These are phyloP conservation scores for Davidsoniella australis DNA, from an alignment of 2,329 filamentous ascomycete genomes.

Conservation along the genomic window DNA sequence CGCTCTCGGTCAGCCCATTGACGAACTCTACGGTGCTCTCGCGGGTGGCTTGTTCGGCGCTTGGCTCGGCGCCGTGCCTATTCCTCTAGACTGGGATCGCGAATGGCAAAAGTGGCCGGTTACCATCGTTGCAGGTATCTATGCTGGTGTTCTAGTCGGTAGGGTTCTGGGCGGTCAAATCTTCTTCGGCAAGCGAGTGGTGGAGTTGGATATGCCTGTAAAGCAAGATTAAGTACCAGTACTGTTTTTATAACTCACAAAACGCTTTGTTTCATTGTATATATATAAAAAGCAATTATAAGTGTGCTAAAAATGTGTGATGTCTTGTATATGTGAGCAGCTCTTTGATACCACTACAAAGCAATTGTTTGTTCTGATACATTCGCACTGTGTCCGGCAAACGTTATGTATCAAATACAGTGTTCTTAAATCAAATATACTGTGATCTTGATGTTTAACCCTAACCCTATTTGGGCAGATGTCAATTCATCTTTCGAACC, in stretches of 20 bases:
- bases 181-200: conserved; percentile 29
- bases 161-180: conserved; percentile 41
- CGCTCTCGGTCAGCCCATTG: conserved; percentile 51
- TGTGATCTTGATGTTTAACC: too few relatives aligned
- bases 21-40: conserved; percentile 69
- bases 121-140: conserved; percentile 71
- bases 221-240: conserved; percentile 18
- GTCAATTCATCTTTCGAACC: too few relatives aligned
- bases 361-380: too few relatives aligned
- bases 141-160: conserved; percentile 59
- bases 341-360: too few relatives aligned
- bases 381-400: too few relatives aligned
- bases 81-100: conserved; percentile 95
- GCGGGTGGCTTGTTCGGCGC: conserved; percentile 66
- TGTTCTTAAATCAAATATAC: too few relatives aligned
- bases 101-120: conserved; percentile 98
- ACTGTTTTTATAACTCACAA: neutral
- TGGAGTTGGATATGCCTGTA: conserved; percentile 12
- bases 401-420: too few relatives aligned
- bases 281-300: neutral
- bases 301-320: neutral
- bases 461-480: too few relatives aligned
- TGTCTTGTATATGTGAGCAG: neutral
- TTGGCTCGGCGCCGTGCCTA: conserved; percentile 88
- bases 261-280: neutral